Evolutionary conservation across 345 rosid species (phyloP).

Genomic region (Eucalyptus tenuipes): DNA sequence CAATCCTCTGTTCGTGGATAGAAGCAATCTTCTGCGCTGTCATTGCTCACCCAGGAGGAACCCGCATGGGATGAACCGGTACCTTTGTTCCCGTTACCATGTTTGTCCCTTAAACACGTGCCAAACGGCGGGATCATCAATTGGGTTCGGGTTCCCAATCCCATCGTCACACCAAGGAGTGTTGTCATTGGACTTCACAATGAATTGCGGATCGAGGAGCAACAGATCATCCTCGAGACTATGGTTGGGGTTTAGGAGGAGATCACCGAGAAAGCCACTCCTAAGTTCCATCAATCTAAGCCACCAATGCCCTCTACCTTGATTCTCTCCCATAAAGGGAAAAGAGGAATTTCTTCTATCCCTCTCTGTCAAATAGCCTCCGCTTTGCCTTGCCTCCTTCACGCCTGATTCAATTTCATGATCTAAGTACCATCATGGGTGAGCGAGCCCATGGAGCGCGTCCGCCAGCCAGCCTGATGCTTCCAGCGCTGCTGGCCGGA

Average conservation of each 20-base stretch:
- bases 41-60: background rate
- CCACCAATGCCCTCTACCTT: too few relatives aligned
- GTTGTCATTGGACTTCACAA: background rate
- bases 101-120: background rate
- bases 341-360: too few relatives aligned
- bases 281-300: too few relatives aligned
- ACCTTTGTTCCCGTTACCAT: background rate
- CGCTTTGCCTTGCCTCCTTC: too few relatives aligned
- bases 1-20: background rate
- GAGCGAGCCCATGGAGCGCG: slow-evolving; percentile 11
- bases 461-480: slow-evolving; percentile 26
- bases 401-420: too few relatives aligned
- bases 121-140: background rate
- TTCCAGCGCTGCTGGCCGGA: background rate
- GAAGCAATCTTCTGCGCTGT: background rate
- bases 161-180: background rate
- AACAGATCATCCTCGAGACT: background rate
- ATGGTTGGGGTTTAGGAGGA: background rate
- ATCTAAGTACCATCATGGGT: background rate
- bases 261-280: too few relatives aligned
- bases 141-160: background rate
- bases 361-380: too few relatives aligned
- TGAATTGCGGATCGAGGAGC: background rate
- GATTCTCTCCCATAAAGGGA: too few relatives aligned
- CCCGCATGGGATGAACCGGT: background rate